A percentile compares a stretch with the other conserved stretches of the same genome.
These are phyloP conservation scores for Prosopis cineraria DNA, from an alignment of 306 rosid genomes.

Conservation along the genomic window DNA sequence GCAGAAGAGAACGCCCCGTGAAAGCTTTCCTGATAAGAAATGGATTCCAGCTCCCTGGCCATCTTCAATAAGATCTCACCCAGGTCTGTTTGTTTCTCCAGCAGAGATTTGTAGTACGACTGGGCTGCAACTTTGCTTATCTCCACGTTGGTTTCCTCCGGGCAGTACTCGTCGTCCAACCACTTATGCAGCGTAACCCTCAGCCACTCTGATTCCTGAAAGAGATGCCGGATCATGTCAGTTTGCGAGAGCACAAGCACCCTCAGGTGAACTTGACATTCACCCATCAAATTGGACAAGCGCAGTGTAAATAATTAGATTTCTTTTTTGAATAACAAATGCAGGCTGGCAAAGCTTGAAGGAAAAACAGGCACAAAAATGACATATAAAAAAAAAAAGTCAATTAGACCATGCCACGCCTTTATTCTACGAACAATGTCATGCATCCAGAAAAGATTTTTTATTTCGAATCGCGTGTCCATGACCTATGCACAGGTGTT, in stretches of 20 bases:
- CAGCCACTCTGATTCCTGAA: constrained; percentile 96
- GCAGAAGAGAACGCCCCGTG: constrained; percentile 96
- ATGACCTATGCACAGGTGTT: neutral
- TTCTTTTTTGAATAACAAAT: neutral
- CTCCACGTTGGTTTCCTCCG: constrained; percentile 84
- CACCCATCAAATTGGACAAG: neutral
- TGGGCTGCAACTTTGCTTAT: constrained; percentile 90
- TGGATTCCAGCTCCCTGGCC: constrained; percentile 64
- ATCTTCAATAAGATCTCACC: constrained; percentile 85
- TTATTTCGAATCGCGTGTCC: neutral
- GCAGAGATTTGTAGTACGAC: constrained; percentile 66
- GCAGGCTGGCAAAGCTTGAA: neutral
- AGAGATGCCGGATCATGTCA: constrained; percentile 10
- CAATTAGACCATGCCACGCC: neutral
- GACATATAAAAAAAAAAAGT: neutral
- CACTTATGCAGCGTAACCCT: constrained; percentile 76
- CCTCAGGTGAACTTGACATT: neutral
- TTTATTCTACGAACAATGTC: no score
- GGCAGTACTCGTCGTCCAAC: constrained; percentile 97
- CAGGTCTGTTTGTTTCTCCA: constrained; percentile 62
- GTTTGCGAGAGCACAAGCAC: neutral
- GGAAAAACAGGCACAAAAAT: neutral
- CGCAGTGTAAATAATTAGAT: neutral
- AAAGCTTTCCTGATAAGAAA: constrained; percentile 92
- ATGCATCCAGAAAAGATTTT: no score